Percentiles rank a stretch among this genome's conserved stretches.
Evolutionary conservation across 768 basidiomycete genomes (phyloP).

Genomic region (Mycena amicta): DNA sequence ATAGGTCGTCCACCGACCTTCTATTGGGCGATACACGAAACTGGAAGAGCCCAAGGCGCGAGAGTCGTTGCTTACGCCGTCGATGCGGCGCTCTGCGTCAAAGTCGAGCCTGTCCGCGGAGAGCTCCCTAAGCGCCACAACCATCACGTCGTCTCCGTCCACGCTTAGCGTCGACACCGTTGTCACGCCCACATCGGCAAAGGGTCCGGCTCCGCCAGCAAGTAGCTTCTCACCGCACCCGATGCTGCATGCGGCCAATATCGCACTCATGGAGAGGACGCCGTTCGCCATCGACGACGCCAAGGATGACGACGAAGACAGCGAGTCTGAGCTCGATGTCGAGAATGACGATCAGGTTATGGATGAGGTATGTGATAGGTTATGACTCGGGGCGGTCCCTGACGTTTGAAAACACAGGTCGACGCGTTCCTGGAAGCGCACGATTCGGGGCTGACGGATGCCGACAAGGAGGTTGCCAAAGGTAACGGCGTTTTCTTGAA

Average conservation of each 20-base stretch:
- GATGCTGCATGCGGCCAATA: constrained; percentile 74
- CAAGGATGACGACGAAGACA: constrained; percentile 81
- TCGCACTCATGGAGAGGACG: constrained; percentile 87
- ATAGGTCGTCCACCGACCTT: constrained; percentile 74
- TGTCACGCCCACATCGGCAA: constrained; percentile 22
- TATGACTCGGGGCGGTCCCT: constrained; percentile 1
- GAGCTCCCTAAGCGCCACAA: constrained; percentile 34
- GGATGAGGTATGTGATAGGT: constrained; percentile 69
- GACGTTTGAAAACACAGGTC: constrained; percentile 48
- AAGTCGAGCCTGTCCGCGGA: constrained; percentile 50
- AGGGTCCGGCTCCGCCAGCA: constrained; percentile 35
- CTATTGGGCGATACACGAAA: constrained; percentile 83
- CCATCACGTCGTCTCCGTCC: constrained; percentile 43
- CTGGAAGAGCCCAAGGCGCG: constrained; percentile 87
- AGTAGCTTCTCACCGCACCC: constrained; percentile 58
- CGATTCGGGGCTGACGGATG: constrained; percentile 81
- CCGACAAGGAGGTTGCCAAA: constrained; percentile 75
- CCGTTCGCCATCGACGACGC: constrained; percentile 98
- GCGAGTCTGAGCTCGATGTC: constrained; percentile 54
- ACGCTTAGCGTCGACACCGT: constrained; percentile 55
- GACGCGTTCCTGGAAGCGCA: constrained; percentile 95
- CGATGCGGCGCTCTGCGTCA: constrained; percentile 60
- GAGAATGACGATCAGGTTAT: constrained; percentile 78
- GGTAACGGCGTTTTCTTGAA: constrained; percentile 41
- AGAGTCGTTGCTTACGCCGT: constrained; percentile 80